These are phyloP conservation scores for Claviceps sp. DNA, from an alignment of 2,329 filamentous ascomycete species.

Conservation along the genomic window DNA sequence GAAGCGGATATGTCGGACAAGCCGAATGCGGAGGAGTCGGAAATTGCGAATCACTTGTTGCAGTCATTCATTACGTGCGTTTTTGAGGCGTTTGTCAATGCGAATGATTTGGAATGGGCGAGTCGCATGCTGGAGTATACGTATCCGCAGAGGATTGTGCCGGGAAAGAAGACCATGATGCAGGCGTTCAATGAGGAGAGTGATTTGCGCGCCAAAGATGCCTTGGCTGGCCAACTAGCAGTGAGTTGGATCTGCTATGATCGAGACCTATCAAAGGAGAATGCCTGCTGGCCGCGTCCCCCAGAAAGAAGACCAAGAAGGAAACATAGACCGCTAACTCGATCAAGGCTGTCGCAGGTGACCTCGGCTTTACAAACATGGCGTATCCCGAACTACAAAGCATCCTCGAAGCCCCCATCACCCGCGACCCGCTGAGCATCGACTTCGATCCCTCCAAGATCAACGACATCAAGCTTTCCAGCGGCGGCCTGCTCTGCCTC, in stretches of 20 bases:
- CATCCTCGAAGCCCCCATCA: slow-evolving; percentile 26
- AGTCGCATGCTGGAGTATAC: slow-evolving; percentile 55
- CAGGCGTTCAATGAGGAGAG: slow-evolving; percentile 53
- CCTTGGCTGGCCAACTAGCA: slow-evolving; percentile 58
- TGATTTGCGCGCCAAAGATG: slow-evolving; percentile 45
- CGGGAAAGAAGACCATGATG: slow-evolving; percentile 45
- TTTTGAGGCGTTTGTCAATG: slow-evolving; percentile 58
- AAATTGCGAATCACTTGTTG: slow-evolving; percentile 49
- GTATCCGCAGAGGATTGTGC: slow-evolving; percentile 49
- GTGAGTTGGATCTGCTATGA: slow-evolving; percentile 27
- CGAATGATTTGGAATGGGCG: slow-evolving; percentile 46
- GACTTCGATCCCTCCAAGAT: slow-evolving; percentile 33
- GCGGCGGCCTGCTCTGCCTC: slow-evolving; percentile 44
- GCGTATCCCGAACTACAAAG: slow-evolving; percentile 32
- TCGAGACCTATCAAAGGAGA: no score
- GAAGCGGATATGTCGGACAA: slow-evolving; percentile 30
- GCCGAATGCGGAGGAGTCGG: slow-evolving; percentile 40
- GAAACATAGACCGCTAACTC: no score
- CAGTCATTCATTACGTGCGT: slow-evolving; percentile 69
- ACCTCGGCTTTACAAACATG: slow-evolving; percentile 40
- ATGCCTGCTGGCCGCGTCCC: no score
- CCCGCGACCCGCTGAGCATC: slow-evolving; percentile 30
- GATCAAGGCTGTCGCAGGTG: slow-evolving; percentile 45
- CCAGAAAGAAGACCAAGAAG: no score
- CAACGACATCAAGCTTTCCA: slow-evolving; percentile 42